Evolutionary conservation across 441 rosid genomes (phyloP), one percentile per base, ranked within the genome.

Genomic region (Euphorbia celastroides): DNA sequence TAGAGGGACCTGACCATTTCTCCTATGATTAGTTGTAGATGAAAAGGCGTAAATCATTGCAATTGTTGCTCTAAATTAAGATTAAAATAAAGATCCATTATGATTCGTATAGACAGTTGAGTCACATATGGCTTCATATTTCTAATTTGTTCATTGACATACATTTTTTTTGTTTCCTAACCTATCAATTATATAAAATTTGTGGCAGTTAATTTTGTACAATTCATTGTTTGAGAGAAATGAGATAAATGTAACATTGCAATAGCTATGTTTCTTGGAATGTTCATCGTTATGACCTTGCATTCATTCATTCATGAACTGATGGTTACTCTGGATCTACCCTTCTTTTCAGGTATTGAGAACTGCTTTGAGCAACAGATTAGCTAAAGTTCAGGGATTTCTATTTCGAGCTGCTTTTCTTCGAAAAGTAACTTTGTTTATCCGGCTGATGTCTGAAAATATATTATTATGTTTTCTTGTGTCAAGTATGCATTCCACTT

Each of bases 351-450:
- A 95, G 99, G 89, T 92, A 30, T 77, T 87, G 68, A 88, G 86
- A 82, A 90, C 99, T 62, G 83, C 92, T 82, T 78, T 90, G 85
- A 89, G 94, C 89, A 93, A 96, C 74, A 85, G 98, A 81, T 75
- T 96, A 71, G 99, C 99, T 30, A 96, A 90, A 89, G 97, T 96
- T 64, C 99, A 93, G 77, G 99, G 99, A 70, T 95, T 88, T 80
- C 78, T 95, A 55, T 92, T 95, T 72, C 98, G 92, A 42, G 96
- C 99, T 64, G 98, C 99, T 69, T 95, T 95, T 79, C 93, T 95
- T 78, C 86, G 83, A 67, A 98, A 96, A 14, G 85, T 89, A 13
- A 96, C 98, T 31, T 77, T 88, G 73, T 95, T 95, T 81, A 77
- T 89, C 75, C 85, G 83, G 70, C 84, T 92, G 69, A 95, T 95